Conservation (phyloP, 805 yeast genomes). For the Saccharomycopsis selenospora region DNA sequence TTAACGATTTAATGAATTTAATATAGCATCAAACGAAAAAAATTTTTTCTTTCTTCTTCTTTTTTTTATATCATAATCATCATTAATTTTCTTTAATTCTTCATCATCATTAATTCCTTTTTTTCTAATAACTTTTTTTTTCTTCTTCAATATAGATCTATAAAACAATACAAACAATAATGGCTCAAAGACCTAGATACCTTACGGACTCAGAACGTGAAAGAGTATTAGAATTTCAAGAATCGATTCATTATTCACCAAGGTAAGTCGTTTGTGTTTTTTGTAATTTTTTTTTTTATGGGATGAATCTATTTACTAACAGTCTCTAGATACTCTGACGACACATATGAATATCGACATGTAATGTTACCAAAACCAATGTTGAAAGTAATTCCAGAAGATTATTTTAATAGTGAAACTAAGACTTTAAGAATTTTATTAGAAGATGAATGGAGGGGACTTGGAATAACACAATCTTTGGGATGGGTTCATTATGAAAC, state of each 20-base stretch:
- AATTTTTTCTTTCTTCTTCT: too few species aligned
- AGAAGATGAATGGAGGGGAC: conserved; percentile 98
- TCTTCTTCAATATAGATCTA: too few species aligned
- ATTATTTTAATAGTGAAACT: conserved; percentile 86
- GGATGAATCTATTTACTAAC: too few species aligned
- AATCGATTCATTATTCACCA: conserved; percentile 89
- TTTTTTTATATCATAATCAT: too few species aligned
- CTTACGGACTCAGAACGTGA: conserved; percentile 79
- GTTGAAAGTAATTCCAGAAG: conserved; percentile 90
- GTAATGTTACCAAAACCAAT: conserved; percentile 95
- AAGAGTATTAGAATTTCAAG: conserved; percentile 84
- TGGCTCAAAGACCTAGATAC: conserved; percentile 36
- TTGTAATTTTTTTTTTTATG: too few species aligned
- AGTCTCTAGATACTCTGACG: conserved; percentile 68
- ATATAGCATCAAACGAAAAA: too few species aligned
- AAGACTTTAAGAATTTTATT: conserved; percentile 85
- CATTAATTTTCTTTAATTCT: too few species aligned
- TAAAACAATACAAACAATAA: not conserved
- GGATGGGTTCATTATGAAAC: conserved; percentile 99
- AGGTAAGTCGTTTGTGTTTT: conserved; percentile 30
- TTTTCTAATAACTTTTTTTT: too few species aligned
- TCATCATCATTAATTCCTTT: too few species aligned
- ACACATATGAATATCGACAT: conserved; percentile 86
- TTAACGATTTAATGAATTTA: too few species aligned
- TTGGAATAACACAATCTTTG: conserved; percentile 93